phyloP scores from a whole-genome alignment of 306 rosid genomes.

The Cicer bijugum region DNA sequence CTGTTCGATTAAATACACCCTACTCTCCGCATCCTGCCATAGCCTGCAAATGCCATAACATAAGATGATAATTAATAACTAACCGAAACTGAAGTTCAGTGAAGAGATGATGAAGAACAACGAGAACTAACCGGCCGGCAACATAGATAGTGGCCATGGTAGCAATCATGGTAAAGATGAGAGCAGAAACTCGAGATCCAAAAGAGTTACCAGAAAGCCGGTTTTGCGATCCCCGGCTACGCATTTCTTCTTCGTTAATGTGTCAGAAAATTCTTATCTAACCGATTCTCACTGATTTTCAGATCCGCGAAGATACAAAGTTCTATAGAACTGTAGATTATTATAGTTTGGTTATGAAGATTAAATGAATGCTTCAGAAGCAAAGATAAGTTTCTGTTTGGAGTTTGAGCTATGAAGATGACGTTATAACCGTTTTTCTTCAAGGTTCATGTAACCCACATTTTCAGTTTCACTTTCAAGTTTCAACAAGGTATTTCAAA shows the following conservation, averaged over 20 bases:
- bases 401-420: slow-evolving; percentile 41
- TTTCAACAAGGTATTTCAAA: not conserved
- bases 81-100: not conserved
- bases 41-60: slow-evolving; percentile 48
- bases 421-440: slow-evolving; percentile 45
- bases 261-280: slow-evolving; percentile 42
- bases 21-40: slow-evolving; percentile 72
- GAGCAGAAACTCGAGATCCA: slow-evolving; percentile 59
- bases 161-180: slow-evolving; percentile 59
- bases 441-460: slow-evolving; percentile 9
- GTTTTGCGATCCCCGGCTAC: slow-evolving; percentile 60
- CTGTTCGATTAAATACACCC: slow-evolving; percentile 60
- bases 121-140: slow-evolving; percentile 63
- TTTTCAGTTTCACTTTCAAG: slow-evolving; percentile 35
- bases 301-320: slow-evolving; percentile 41
- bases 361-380: not conserved
- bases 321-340: not conserved
- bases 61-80: not conserved
- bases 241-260: slow-evolving; percentile 50
- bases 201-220: slow-evolving; percentile 61
- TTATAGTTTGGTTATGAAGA: not conserved
- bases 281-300: slow-evolving; percentile 22
- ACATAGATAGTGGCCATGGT: slow-evolving; percentile 76
- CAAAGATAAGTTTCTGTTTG: not conserved
- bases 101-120: not conserved